A percentile compares a stretch with the other conserved stretches of the same genome.
Evolutionary conservation across 106 monocot species (phyloP).

Genomic region (Vanilla planifolia): DNA sequence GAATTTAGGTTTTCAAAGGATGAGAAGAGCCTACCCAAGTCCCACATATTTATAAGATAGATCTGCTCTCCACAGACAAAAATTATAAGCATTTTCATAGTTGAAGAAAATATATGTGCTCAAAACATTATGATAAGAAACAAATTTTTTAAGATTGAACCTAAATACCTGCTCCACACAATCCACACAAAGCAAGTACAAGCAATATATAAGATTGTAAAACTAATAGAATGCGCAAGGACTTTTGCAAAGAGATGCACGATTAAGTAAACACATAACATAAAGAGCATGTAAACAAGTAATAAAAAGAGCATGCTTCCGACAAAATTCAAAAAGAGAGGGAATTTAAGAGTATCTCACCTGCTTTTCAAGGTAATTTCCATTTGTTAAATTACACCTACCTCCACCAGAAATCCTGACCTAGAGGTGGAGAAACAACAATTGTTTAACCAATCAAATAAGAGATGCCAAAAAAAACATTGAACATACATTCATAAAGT

Average conservation of each 20-base stretch:
- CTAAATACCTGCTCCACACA: not conserved
- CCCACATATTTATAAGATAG: not conserved
- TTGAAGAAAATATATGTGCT: not conserved
- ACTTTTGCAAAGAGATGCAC: too few species aligned
- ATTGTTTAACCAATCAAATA: slow-evolving; percentile 3
- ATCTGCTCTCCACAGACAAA: not conserved
- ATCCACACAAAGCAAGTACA: not conserved
- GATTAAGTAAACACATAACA: too few species aligned
- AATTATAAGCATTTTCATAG: not conserved
- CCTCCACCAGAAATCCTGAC: slow-evolving; percentile 99
- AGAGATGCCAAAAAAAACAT: not conserved
- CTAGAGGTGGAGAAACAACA: slow-evolving; percentile 29
- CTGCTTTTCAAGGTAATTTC: slow-evolving; percentile 61
- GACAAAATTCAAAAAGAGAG: not conserved
- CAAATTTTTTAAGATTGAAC: not conserved
- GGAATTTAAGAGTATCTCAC: slow-evolving; percentile 23
- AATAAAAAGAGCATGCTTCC: too few species aligned
- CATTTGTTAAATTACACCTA: slow-evolving; percentile 97
- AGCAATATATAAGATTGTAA: not conserved
- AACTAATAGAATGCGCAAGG: too few species aligned
- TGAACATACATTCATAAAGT: too few species aligned
- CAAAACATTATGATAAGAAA: not conserved
- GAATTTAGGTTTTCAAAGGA: not conserved
- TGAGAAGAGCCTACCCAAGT: not conserved
- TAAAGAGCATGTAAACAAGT: too few species aligned